Base-by-base conservation (phyloP, 257 asterid genomes). In the Nicotiana tabacum region DNA sequence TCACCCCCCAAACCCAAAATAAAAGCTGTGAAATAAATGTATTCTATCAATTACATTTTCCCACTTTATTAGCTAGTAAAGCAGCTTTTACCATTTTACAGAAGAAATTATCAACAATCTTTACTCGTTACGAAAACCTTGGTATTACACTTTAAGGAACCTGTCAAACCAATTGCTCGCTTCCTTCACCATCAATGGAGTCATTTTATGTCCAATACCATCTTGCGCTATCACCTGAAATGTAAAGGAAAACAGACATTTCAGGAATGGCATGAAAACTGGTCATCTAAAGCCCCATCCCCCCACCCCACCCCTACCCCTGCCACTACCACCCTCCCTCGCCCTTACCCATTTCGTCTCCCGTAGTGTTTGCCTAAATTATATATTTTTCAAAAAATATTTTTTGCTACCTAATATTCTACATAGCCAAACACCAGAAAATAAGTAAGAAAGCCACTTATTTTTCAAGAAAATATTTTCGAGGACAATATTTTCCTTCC, bases 161-260 rank as follows among this genome's bases (percentile, higher is more conserved):
- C 69, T 86, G 84, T 91, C 97, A 67, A 92, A 92, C 97, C 97
- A 91, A 55, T 90, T 89, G 29, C 97, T 91, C 32, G 97, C 94
- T 90, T 88, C 90, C 86, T 90, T 90, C 55, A 94, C 97, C 99
- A 96, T 94, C 83, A 82, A 83, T n/a, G 92, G 57, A 11, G 99
- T 94, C 98, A 92, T 94, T 85, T 84, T 86, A 84, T 96, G 98
- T 15, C 89, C 90, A 29, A 96, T 89, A 29, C 97, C 98, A 1
- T 91, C 86, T 87, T 94, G 85, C 16, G 88, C 90, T 60, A 91
- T 86, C 88, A 93, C 27, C 99, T 95, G 92, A 82, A 83, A 65
- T 43, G 39, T 57, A 2, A 6, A 9, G 2, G 43, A 39, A 5
- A 70, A 11, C 58, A 46, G 3, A 37, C 13, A 0, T 11, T 69